Percentiles rank a stretch among this genome's conserved stretches.
Evolutionary conservation across 2,329 filamentous ascomycete genomes (phyloP).

Genomic region (Gaeumannomyces sp.): DNA sequence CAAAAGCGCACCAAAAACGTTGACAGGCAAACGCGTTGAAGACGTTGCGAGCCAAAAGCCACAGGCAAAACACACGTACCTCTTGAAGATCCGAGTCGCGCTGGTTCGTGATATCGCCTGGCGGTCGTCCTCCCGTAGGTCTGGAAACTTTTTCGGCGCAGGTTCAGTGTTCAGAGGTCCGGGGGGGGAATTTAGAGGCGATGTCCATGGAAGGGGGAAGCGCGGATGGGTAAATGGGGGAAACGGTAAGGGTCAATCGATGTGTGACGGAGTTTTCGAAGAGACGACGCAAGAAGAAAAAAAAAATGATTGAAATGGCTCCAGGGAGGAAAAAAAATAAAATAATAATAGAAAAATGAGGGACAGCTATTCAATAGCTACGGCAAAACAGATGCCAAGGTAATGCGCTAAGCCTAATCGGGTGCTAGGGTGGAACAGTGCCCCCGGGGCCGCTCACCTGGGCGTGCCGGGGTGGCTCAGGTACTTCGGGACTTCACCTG

Average conservation of each 20-base stretch:
- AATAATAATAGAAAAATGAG: neutral
- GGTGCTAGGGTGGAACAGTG: constrained; percentile 2
- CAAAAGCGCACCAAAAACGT: neutral
- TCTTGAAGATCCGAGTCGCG: neutral
- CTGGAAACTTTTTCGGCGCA: neutral
- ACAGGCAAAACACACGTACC: constrained; percentile 1
- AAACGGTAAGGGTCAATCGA: constrained; percentile 1
- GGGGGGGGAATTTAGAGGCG: neutral
- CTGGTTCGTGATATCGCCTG: neutral
- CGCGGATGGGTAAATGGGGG: neutral
- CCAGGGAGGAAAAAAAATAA: neutral
- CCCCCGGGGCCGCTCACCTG: constrained; percentile 4
- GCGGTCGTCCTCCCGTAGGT: neutral
- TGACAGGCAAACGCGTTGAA: neutral
- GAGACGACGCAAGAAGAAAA: neutral
- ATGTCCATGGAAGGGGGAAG: neutral
- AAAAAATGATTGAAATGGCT: constrained; percentile 4
- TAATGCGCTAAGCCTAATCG: neutral
- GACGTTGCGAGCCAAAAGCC: neutral
- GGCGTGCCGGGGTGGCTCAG: constrained; percentile 7
- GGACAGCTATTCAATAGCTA: constrained; percentile 3
- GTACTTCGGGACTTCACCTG: constrained; percentile 6
- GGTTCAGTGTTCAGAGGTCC: constrained; percentile 1
- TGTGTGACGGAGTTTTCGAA: constrained; percentile 2
- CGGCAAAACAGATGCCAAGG: constrained; percentile 4